These are phyloP conservation scores for Pyrrhoderma lamaoense DNA, from an alignment of 1,284 basidiomycete species.

Conservation along the genomic window DNA sequence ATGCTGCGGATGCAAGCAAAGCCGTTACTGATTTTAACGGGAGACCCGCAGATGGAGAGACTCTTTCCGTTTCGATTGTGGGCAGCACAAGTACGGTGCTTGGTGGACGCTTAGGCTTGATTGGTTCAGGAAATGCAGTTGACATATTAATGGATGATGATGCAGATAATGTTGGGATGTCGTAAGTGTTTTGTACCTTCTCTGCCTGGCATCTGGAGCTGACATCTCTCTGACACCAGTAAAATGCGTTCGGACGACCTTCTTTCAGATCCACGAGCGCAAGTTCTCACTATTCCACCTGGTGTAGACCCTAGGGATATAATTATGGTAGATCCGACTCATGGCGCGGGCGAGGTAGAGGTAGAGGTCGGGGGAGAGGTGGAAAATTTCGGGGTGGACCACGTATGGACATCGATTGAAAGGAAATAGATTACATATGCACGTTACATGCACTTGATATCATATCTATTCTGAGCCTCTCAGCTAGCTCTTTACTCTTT, in stretches of 20 bases:
- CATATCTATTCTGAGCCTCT: no score
- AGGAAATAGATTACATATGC: no score
- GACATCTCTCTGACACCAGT: constrained; percentile 31
- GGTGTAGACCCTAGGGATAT: constrained; percentile 56
- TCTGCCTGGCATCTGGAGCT: not conserved
- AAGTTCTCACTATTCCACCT: constrained; percentile 63
- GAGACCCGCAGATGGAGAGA: constrained; percentile 75
- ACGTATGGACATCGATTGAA: constrained; percentile 33
- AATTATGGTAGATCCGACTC: constrained; percentile 23
- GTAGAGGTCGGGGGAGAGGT: constrained; percentile 27
- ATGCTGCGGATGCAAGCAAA: constrained; percentile 50
- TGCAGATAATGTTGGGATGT: constrained; percentile 41
- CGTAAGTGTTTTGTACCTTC: constrained; percentile 42
- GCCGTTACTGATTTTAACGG: constrained; percentile 73
- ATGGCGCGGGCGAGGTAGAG: constrained; percentile 26
- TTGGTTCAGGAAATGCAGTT: constrained; percentile 29
- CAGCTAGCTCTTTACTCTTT: no score
- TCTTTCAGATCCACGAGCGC: constrained; percentile 59
- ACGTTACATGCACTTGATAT: no score
- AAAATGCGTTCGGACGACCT: constrained; percentile 83
- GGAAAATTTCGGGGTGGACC: constrained; percentile 27
- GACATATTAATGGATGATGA: constrained; percentile 51
- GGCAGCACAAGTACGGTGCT: constrained; percentile 37
- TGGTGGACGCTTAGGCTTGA: constrained; percentile 39
- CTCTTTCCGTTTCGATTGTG: constrained; percentile 57